Evolutionary conservation across 192 early-diverging fungal species (phyloP), one percentile per base, ranked within the genome.

Genomic region (Coemansia sp.): DNA sequence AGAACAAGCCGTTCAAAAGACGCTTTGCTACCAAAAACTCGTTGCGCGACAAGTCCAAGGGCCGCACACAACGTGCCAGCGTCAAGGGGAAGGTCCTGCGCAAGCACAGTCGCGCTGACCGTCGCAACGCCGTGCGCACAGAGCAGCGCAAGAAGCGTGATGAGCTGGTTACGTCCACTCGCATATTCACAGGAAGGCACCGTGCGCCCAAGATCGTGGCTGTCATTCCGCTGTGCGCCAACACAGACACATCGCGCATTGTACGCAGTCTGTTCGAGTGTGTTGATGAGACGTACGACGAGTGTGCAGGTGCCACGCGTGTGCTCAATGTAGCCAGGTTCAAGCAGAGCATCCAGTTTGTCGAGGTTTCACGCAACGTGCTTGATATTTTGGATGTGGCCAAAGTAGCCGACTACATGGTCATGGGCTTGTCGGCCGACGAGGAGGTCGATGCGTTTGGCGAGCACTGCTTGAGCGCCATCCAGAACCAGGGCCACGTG

Each of bases 1-100:
- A 83, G 65, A 96, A 98, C 88, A 98, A 97, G 78, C 87, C 89
- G 57, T 98, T 98, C 89, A 98, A 98, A 82, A 93, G 92, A 10
- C 89, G 90, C 67, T 91, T 93, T 85, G 85, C 91, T 20, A 84
- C 92, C 1, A 98, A 97, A 65, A 88, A 90, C 38, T 69, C 78
- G 12, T 63, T 92, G 43, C 90, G 91, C 66, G 90, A 90, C 60
- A 87, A 88, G 63, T 82, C 82, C 49, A 98, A 98, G 88, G 89
- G 92, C 53, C 90, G 89, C 54, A 85, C 90, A 12, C 80, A 87
- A 58, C 84, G 90, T 2, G 78, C 64, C 2, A 64, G 73, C 24
- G 55, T 89, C 65, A 89, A 91, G 75, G 74, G 82, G 22, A 85
- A 85, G 54, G 67, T 76, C 13, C 65, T 60, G 54, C 74, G 74